phyloP scores from a whole-genome alignment of 352 stramenopile species.

The Pythium guiyangense region DNA sequence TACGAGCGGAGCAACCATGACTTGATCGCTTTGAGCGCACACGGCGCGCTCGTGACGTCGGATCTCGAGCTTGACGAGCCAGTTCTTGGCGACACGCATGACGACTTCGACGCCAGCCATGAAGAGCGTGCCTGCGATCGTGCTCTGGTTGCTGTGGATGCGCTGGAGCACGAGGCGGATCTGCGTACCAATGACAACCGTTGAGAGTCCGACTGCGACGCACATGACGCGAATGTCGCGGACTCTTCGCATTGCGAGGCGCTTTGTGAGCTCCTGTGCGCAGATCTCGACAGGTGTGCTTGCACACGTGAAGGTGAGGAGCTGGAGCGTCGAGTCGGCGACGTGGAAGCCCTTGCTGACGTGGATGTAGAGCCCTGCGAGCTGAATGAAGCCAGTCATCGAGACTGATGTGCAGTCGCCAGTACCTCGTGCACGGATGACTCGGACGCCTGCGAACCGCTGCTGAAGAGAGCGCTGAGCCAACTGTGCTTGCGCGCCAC shows the following conservation, averaged over 20 bases:
- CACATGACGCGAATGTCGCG: conserved; percentile 37
- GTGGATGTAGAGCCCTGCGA: neutral
- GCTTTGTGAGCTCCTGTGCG: conserved; percentile 27
- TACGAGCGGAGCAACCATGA: neutral
- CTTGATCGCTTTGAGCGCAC: neutral
- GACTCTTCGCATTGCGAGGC: conserved; percentile 20
- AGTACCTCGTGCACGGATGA: too few relatives aligned
- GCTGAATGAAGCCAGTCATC: too few relatives aligned
- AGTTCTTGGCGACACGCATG: conserved; percentile 18
- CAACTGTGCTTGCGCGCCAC: too few relatives aligned
- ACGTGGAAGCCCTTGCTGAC: neutral
- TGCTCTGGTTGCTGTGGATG: conserved; percentile 17
- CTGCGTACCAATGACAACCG: conserved; percentile 40
- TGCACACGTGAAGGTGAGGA: conserved; percentile 12
- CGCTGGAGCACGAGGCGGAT: conserved; percentile 27
- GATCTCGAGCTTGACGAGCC: neutral
- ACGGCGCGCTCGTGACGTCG: neutral
- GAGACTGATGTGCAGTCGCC: too few relatives aligned
- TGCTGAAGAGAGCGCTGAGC: too few relatives aligned
- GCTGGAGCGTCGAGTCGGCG: neutral
- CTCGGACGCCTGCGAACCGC: too few relatives aligned
- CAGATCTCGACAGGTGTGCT: conserved; percentile 29
- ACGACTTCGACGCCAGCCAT: conserved; percentile 23
- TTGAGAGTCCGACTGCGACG: conserved; percentile 26
- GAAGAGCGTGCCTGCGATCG: conserved; percentile 16